Evolutionary conservation across 2,329 filamentous ascomycete genomes (phyloP).

Genomic region (Teratosphaeria epicoccoides): DNA sequence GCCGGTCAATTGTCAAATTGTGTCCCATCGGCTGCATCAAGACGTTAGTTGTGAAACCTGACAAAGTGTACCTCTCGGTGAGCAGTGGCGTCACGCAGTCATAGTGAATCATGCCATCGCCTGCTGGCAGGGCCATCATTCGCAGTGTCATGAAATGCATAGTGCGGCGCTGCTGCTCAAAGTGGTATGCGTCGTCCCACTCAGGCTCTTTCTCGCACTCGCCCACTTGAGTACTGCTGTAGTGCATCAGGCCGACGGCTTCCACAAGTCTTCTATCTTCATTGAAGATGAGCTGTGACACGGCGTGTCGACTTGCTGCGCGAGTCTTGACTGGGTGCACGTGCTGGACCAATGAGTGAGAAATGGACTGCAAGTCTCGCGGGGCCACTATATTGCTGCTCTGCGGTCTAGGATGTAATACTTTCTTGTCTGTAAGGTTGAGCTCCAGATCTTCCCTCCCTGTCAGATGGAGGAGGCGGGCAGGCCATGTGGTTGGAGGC

Average conservation of each 20-base stretch:
- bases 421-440: neutral
- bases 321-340: conserved; percentile 62
- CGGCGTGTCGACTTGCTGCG: conserved; percentile 64
- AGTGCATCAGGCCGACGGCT: conserved; percentile 74
- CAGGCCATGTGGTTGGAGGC: conserved; percentile 67
- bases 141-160: conserved; percentile 77
- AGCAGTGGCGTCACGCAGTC: conserved; percentile 77
- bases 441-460: conserved; percentile 62
- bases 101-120: conserved; percentile 79
- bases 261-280: conserved; percentile 86
- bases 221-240: conserved; percentile 67
- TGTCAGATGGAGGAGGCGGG: conserved; percentile 61
- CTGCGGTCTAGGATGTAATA: conserved; percentile 22
- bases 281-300: conserved; percentile 79
- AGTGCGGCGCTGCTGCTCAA: conserved; percentile 86
- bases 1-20: conserved; percentile 84
- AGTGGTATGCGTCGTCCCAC: conserved; percentile 74
- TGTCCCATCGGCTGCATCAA: conserved; percentile 86
- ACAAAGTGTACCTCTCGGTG: conserved; percentile 82
- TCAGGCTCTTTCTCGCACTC: conserved; percentile 62
- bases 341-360: conserved; percentile 52
- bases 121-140: conserved; percentile 79
- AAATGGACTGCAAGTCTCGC: conserved; percentile 71
- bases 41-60: conserved; percentile 85
- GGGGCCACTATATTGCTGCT: conserved; percentile 1